A percentile compares a stretch with the other conserved stretches of the same genome.
Conservation (phyloP, 2,329 filamentous ascomycete species). For the Davidsoniella neocaledoniae region DNA sequence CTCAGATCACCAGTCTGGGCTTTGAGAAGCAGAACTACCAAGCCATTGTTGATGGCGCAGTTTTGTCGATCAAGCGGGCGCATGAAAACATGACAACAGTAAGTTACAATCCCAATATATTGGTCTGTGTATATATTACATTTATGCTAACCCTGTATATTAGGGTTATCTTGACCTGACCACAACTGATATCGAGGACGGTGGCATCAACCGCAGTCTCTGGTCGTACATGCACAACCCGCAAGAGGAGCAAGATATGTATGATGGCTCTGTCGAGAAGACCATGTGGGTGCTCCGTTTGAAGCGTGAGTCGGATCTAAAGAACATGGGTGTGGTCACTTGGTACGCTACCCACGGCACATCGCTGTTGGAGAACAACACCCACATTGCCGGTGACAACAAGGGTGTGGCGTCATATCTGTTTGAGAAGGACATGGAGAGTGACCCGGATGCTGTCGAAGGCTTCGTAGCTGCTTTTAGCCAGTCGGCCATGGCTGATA, state of each 20-base stretch:
- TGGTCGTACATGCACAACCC: conserved; percentile 83
- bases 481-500: conserved; percentile 80
- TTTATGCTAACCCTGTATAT: conserved; percentile 2
- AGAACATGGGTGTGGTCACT: conserved; percentile 64
- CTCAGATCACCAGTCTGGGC: conserved; percentile 72
- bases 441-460: conserved; percentile 34
- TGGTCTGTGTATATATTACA: background rate
- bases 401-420: conserved; percentile 83
- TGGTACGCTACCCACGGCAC: conserved; percentile 93
- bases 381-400: conserved; percentile 82
- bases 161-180: conserved; percentile 54
- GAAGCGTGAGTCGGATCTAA: conserved; percentile 53
- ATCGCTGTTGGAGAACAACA: conserved; percentile 82
- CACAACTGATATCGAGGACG: conserved; percentile 50
- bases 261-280: conserved; percentile 37
- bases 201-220: conserved; percentile 77
- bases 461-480: conserved; percentile 81
- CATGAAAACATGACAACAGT: conserved; percentile 40
- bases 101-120: conserved; percentile 11
- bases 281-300: conserved; percentile 65
- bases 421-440: conserved; percentile 54
- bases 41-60: conserved; percentile 70
- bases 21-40: conserved; percentile 75
- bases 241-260: conserved; percentile 51
- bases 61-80: conserved; percentile 37